phyloP scores from a whole-genome alignment of 208 protist genomes.

The Lotmaria passim region DNA sequence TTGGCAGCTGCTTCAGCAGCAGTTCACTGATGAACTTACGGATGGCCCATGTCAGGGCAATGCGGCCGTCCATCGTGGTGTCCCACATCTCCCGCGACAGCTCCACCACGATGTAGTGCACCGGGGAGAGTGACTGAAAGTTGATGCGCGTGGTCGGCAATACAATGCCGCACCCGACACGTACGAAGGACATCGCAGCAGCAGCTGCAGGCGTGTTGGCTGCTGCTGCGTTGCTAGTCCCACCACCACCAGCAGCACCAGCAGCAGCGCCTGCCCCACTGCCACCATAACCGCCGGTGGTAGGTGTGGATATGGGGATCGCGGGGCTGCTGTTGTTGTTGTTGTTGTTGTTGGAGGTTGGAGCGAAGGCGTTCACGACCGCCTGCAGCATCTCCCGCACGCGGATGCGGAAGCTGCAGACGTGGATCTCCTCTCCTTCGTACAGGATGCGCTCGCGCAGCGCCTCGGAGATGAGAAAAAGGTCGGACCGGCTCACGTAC shows the following conservation, averaged over 20 bases:
- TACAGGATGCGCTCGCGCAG: slow-evolving; percentile 80
- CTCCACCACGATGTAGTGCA: slow-evolving; percentile 82
- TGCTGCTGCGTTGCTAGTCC: not conserved
- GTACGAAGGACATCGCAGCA: slow-evolving; percentile 21
- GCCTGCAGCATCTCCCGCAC: slow-evolving; percentile 73
- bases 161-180: slow-evolving; percentile 74
- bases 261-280: not conserved
- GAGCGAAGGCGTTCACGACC: not conserved
- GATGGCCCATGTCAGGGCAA: slow-evolving; percentile 71
- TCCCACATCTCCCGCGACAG: slow-evolving; percentile 86
- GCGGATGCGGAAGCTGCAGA: slow-evolving; percentile 69
- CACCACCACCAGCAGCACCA: not conserved
- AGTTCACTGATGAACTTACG: slow-evolving; percentile 79
- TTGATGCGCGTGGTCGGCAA: slow-evolving; percentile 70
- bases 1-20: slow-evolving; percentile 66
- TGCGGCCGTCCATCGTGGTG: slow-evolving; percentile 77
- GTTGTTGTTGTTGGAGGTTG: too few species aligned
- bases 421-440: slow-evolving; percentile 70
- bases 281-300: not conserved
- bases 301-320: slow-evolving; percentile 15
- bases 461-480: slow-evolving; percentile 75
- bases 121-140: slow-evolving; percentile 79
- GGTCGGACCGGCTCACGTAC: slow-evolving; percentile 78
- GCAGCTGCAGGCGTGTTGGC: not conserved
- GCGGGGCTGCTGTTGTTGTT: slow-evolving; percentile 28